Evolutionary conservation across 495 filamentous ascomycete genomes (phyloP).

Genomic region (Hypoxylon trugodes): DNA sequence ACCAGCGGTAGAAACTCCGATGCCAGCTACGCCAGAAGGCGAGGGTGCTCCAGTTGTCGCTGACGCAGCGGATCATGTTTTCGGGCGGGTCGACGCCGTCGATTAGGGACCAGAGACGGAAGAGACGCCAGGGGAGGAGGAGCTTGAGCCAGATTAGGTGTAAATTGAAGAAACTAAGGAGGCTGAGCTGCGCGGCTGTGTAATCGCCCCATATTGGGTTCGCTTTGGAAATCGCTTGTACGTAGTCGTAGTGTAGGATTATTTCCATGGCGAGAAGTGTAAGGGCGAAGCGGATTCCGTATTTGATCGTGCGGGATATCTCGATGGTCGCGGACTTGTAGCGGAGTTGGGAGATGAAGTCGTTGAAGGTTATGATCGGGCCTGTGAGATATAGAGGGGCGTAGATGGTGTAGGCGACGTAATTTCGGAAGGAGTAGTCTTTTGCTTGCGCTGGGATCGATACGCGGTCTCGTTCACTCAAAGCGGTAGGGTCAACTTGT

Average conservation of each 20-base stretch:
- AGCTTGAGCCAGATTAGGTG: slow-evolving; percentile 99
- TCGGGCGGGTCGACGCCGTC: slow-evolving; percentile 96
- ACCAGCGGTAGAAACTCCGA: slow-evolving; percentile 91
- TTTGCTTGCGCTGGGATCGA: slow-evolving; percentile 71
- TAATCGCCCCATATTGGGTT: slow-evolving; percentile 81
- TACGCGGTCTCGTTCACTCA: slow-evolving; percentile 89
- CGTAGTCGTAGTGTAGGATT: slow-evolving; percentile 92
- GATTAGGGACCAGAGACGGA: slow-evolving; percentile 90
- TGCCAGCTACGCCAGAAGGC: slow-evolving; percentile 98
- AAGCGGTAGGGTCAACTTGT: slow-evolving; percentile 82
- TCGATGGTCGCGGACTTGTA: slow-evolving; percentile 75
- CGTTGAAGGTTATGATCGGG: slow-evolving; percentile 96
- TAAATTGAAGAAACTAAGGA: slow-evolving; percentile 96
- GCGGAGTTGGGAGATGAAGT: slow-evolving; percentile 86
- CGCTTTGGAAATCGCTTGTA: slow-evolving; percentile 88
- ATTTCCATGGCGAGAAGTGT: slow-evolving; percentile 91
- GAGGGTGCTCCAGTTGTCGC: slow-evolving; percentile 90
- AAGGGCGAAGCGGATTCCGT: slow-evolving; percentile 84
- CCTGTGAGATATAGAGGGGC: slow-evolving; percentile 92
- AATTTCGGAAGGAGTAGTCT: slow-evolving; percentile 84
- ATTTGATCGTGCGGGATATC: slow-evolving; percentile 70
- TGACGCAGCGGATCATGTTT: slow-evolving; percentile 98
- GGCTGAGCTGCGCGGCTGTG: slow-evolving; percentile 85
- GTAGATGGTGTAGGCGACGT: slow-evolving; percentile 87
- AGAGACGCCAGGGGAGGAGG: slow-evolving; percentile 95